phyloP scores from a whole-genome alignment of 768 basidiomycete genomes.

The Wakefieldia striispora region DNA sequence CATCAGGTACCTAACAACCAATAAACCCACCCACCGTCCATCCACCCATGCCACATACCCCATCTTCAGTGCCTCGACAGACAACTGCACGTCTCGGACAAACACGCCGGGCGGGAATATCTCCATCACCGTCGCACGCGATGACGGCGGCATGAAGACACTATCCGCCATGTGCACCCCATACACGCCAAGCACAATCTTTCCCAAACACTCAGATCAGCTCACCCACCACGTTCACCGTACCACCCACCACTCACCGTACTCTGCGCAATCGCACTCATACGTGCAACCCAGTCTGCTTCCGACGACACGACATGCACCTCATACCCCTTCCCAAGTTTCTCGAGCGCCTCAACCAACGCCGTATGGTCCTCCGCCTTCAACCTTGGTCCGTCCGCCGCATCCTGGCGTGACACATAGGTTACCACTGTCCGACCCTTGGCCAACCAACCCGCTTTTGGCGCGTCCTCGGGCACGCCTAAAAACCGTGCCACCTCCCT shows the following conservation, averaged over 20 bases:
- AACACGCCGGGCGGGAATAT: conserved; percentile 71
- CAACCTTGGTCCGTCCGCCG: conserved; percentile 48
- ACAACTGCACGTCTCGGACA: conserved; percentile 57
- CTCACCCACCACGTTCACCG: conserved; percentile 1
- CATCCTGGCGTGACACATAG: conserved; percentile 65
- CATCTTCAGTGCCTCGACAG: conserved; percentile 51
- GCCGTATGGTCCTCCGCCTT: conserved; percentile 53
- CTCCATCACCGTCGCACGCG: conserved; percentile 68
- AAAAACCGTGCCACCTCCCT: conserved; percentile 44
- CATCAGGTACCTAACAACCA: background rate
- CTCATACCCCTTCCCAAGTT: conserved; percentile 54
- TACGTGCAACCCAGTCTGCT: conserved; percentile 58
- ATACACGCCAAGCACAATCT: conserved; percentile 63
- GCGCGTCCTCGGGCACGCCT: conserved; percentile 25
- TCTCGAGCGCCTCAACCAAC: conserved; percentile 55
- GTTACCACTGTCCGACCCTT: conserved; percentile 52
- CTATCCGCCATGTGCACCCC: conserved; percentile 64
- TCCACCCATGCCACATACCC: conserved; percentile 61
- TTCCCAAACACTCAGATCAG: background rate
- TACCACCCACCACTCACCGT: conserved; percentile 45
- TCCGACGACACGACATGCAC: conserved; percentile 52
- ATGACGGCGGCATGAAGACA: conserved; percentile 64
- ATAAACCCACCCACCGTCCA: conserved; percentile 26
- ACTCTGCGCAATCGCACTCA: conserved; percentile 64
- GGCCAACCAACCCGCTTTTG: conserved; percentile 11